These are phyloP conservation scores for Recurvomyces mirabilis DNA, from an alignment of 495 filamentous ascomycete species.

Conservation along the genomic window DNA sequence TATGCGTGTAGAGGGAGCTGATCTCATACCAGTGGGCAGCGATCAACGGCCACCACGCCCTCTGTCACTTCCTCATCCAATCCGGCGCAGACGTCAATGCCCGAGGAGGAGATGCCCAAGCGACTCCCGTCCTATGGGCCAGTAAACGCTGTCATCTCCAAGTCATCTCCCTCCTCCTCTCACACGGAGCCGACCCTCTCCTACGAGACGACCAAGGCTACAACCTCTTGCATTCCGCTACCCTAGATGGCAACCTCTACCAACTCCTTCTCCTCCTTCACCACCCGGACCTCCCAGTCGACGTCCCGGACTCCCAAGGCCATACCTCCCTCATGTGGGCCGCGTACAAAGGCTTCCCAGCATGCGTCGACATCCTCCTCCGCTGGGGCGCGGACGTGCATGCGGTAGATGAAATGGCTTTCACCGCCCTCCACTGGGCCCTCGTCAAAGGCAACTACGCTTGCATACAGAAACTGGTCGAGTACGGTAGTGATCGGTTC, in stretches of 20 bases:
- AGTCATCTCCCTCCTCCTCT: conserved; percentile 65
- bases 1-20: conserved; percentile 18
- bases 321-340: conserved; percentile 98
- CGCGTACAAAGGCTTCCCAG: conserved; percentile 87
- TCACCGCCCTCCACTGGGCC: conserved; percentile 93
- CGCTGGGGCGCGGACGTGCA: conserved; percentile 93
- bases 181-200: conserved; percentile 79
- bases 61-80: conserved; percentile 90
- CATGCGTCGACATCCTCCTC: conserved; percentile 83
- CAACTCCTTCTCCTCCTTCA: conserved; percentile 78
- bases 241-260: conserved; percentile 93
- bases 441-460: conserved; percentile 78
- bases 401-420: conserved; percentile 76
- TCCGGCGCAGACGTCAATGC: conserved; percentile 84
- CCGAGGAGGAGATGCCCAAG: conserved; percentile 85
- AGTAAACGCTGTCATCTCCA: conserved; percentile 90
- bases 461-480: conserved; percentile 82
- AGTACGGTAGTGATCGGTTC: conserved; percentile 89
- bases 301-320: conserved; percentile 73
- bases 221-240: conserved; percentile 92
- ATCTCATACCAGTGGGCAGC: conserved; percentile 71
- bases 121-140: conserved; percentile 93
- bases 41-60: conserved; percentile 95
- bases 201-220: conserved; percentile 87
- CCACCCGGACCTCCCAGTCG: conserved; percentile 76